Evolutionary conservation across 2,329 filamentous ascomycete species (phyloP).

Genomic region (Colletotrichum limetticola): DNA sequence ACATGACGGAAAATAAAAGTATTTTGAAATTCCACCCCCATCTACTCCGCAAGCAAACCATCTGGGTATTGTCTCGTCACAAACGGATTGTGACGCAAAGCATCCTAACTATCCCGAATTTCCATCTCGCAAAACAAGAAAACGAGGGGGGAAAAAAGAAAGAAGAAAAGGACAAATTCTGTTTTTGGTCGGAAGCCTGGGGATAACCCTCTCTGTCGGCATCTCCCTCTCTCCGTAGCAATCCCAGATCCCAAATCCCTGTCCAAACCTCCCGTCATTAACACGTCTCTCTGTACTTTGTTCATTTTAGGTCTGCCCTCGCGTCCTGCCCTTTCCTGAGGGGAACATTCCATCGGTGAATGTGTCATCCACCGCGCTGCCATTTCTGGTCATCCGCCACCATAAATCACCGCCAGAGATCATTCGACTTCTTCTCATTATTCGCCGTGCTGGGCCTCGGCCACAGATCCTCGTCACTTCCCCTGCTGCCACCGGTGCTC

Average conservation of each 20-base stretch:
- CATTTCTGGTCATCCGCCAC: not conserved
- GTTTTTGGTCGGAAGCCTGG: not conserved
- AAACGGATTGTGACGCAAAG: not conserved
- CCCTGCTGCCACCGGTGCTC: constrained; percentile 34
- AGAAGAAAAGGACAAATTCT: not conserved
- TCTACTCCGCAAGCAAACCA: constrained; percentile 2
- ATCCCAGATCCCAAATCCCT: not conserved
- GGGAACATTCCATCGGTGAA: not conserved
- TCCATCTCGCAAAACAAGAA: not conserved
- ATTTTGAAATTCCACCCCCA: not conserved
- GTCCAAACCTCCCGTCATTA: not conserved
- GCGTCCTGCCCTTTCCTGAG: not conserved
- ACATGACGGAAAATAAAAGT: not conserved
- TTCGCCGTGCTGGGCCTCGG: constrained; percentile 33
- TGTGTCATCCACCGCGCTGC: not conserved
- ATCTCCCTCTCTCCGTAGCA: not conserved
- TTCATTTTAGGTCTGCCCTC: not conserved
- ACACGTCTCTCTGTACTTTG: not conserved
- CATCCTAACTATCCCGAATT: not conserved
- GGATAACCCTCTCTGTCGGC: not conserved
- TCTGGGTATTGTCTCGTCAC: constrained; percentile 17
- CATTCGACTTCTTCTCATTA: constrained; percentile 31
- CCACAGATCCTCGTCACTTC: constrained; percentile 48
- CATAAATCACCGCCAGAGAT: constrained; percentile 26
- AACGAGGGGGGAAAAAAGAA: not conserved